These are phyloP conservation scores for Plasmodium fragile DNA, from an alignment of 169 alveolate genomes.

Conservation along the genomic window DNA sequence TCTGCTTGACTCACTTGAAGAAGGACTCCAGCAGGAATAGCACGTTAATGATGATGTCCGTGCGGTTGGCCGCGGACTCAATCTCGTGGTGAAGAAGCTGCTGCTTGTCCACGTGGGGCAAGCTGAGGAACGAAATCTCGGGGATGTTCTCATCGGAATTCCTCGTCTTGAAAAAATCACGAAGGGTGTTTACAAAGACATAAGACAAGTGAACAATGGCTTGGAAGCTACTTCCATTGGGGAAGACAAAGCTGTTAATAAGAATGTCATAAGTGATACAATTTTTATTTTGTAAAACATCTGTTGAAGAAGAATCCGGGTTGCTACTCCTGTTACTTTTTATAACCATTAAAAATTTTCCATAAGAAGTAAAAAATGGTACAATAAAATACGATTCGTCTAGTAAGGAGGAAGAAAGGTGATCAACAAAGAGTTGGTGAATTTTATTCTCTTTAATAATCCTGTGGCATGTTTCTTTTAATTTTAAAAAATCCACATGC, in stretches of 20 bases:
- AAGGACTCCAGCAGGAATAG: slow-evolving; percentile 54
- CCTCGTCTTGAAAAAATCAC: slow-evolving; percentile 30
- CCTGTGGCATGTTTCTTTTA: slow-evolving; percentile 65
- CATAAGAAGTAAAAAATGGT: slow-evolving; percentile 74
- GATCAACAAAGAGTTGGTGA: slow-evolving; percentile 32
- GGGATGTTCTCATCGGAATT: slow-evolving; percentile 67
- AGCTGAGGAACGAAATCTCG: slow-evolving; percentile 22
- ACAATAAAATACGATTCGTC: slow-evolving; percentile 64
- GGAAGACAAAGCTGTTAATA: slow-evolving; percentile 67
- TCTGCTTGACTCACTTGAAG: slow-evolving; percentile 17
- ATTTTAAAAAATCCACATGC: slow-evolving; percentile 60
- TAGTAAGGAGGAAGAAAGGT: slow-evolving; percentile 33
- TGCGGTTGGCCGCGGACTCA: slow-evolving; percentile 22
- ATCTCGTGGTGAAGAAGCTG: slow-evolving; percentile 42
- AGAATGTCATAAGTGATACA: slow-evolving; percentile 43
- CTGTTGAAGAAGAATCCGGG: background rate
- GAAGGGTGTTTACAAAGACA: slow-evolving; percentile 37
- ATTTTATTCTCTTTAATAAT: slow-evolving; percentile 56
- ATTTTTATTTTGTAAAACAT: slow-evolving; percentile 27
- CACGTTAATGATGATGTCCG: slow-evolving; percentile 37
- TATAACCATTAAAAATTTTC: slow-evolving; percentile 65
- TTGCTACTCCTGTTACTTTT: slow-evolving; percentile 21
- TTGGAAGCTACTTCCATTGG: slow-evolving; percentile 68
- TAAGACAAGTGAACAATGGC: slow-evolving; percentile 73
- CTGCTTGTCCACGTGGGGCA: slow-evolving; percentile 45